Evolutionary conservation across 1,139 yeast genomes (phyloP).

Genomic region (Sporopachydermia cereana): DNA sequence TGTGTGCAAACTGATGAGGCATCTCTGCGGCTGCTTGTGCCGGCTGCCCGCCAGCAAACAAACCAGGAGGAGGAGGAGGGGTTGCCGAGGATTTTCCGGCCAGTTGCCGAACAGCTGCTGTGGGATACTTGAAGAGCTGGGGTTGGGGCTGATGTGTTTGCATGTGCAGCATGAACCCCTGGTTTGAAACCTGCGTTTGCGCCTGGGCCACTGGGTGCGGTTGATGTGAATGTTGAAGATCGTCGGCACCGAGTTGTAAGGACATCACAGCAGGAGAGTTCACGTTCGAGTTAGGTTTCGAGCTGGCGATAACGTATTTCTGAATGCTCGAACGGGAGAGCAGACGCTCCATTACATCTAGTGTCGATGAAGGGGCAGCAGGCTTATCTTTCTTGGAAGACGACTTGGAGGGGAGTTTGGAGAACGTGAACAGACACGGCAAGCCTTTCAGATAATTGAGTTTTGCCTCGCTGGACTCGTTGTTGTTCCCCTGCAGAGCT

Average conservation of each 20-base stretch:
- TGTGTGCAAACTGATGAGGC: conserved; percentile 54
- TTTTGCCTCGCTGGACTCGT: background rate
- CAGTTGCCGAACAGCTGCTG: conserved; percentile 8
- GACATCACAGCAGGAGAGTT: conserved; percentile 16
- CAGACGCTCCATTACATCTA: conserved; percentile 17
- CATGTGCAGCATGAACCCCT: conserved; percentile 11
- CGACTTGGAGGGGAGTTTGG: background rate
- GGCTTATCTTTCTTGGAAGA: conserved; percentile 9
- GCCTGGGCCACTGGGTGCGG: conserved; percentile 24
- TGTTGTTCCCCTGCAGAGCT: background rate
- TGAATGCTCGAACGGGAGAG: conserved; percentile 30
- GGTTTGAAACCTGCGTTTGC: conserved; percentile 19
- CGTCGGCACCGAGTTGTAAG: conserved; percentile 21
- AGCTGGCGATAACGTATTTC: conserved; percentile 20
- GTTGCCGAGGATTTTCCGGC: conserved; percentile 16
- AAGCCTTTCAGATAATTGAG: background rate
- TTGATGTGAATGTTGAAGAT: conserved; percentile 33
- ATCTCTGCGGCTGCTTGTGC: conserved; percentile 35
- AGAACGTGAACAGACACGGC: background rate
- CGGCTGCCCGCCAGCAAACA: conserved; percentile 21
- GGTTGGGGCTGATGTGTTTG: conserved; percentile 8
- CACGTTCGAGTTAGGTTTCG: conserved; percentile 13
- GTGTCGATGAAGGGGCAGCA: conserved; percentile 13
- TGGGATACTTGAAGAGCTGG: conserved; percentile 8
- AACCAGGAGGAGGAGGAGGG: conserved; percentile 35